Evolutionary conservation across 495 filamentous ascomycete genomes (phyloP).

Genomic region (Aspergillus leporis): DNA sequence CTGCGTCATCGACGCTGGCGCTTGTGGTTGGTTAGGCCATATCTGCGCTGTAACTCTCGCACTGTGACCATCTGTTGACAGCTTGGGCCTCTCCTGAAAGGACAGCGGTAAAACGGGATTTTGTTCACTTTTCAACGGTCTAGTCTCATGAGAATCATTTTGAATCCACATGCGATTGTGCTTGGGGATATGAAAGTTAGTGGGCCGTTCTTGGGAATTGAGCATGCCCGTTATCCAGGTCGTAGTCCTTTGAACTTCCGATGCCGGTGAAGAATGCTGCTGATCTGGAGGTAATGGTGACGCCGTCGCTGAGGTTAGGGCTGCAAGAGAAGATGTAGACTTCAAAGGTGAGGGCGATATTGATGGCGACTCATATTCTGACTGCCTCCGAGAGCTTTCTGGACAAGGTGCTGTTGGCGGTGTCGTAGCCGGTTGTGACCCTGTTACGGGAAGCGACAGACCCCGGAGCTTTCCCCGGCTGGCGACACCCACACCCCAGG

Average conservation of each 20-base stretch:
- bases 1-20: not conserved
- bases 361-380: not conserved
- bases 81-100: not conserved
- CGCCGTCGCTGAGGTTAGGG: not conserved
- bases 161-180: not conserved
- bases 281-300: not conserved
- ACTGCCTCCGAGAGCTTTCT: not conserved
- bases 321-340: not conserved
- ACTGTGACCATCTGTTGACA: not conserved
- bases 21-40: not conserved
- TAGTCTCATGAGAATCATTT: not conserved
- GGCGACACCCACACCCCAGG: slow-evolving; percentile 96
- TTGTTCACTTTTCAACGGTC: not conserved
- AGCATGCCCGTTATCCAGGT: not conserved
- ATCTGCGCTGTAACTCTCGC: not conserved
- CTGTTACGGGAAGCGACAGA: slow-evolving; percentile 75
- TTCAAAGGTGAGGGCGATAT: not conserved
- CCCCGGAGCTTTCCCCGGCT: slow-evolving; percentile 94
- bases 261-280: slow-evolving; percentile 16
- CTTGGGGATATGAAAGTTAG: not conserved
- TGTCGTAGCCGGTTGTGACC: slow-evolving; percentile 25
- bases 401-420: slow-evolving; percentile 16
- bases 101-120: not conserved
- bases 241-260: not conserved
- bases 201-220: not conserved